Conservation (phyloP, 495 filamentous ascomycete species). For the Aspergillus cavernicola region DNA sequence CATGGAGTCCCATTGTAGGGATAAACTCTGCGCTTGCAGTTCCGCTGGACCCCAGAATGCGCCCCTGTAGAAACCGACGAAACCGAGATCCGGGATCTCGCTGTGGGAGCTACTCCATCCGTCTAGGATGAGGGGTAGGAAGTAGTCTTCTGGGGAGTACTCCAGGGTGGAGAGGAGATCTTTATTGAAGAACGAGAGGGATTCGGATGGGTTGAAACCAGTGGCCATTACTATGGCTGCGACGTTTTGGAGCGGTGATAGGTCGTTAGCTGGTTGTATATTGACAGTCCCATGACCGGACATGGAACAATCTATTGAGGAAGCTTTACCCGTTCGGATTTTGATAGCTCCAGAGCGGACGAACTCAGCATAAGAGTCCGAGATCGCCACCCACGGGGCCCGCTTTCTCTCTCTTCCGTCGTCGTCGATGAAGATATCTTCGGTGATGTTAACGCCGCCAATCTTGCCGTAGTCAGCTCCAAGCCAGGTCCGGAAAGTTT, state of each 20-base stretch:
- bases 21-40: constrained; percentile 72
- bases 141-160: constrained; percentile 48
- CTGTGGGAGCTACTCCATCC: constrained; percentile 61
- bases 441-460: constrained; percentile 16
- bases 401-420: constrained; percentile 25
- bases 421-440: not conserved
- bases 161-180: constrained; percentile 54
- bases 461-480: constrained; percentile 56
- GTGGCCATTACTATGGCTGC: constrained; percentile 71
- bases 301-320: constrained; percentile 17
- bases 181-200: constrained; percentile 56
- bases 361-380: constrained; percentile 68
- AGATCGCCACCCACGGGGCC: constrained; percentile 65
- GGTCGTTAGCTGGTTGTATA: constrained; percentile 28
- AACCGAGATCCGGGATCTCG: constrained; percentile 61
- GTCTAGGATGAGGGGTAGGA: constrained; percentile 66
- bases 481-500: constrained; percentile 50
- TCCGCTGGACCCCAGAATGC: constrained; percentile 88
- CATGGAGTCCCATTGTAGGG: constrained; percentile 32
- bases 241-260: constrained; percentile 46
- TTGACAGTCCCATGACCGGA: constrained; percentile 28
- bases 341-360: constrained; percentile 62
- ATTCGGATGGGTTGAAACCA: constrained; percentile 62
- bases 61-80: constrained; percentile 81
- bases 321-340: constrained; percentile 29